Percentiles rank a stretch among this genome's conserved stretches.
phyloP scores from a whole-genome alignment of 2,329 filamentous ascomycete species.

The Cryphonectria nitschkei region DNA sequence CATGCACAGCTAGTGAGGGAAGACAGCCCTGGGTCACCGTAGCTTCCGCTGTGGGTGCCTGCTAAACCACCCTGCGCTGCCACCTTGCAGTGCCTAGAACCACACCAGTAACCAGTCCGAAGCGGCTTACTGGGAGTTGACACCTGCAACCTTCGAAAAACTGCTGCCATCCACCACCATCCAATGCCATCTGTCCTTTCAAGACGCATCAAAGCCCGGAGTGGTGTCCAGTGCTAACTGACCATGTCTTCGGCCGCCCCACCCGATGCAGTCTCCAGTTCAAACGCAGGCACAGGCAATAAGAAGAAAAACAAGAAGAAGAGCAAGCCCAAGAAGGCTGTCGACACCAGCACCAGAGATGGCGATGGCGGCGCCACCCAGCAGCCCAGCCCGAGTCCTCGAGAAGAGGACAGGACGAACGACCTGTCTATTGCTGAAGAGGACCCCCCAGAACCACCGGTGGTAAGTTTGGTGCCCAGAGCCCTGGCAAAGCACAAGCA shows the following conservation, averaged over 20 bases:
- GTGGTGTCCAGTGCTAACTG: constrained; percentile 26
- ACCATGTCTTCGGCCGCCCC: constrained; percentile 31
- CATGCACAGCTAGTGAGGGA: constrained; percentile 1
- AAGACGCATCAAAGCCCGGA: constrained; percentile 22
- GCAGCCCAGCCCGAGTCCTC: constrained; percentile 20
- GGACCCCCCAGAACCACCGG: constrained; percentile 26
- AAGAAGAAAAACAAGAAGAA: constrained; percentile 30
- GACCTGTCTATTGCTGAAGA: constrained; percentile 22
- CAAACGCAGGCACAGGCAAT: constrained; percentile 23
- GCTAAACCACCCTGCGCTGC: constrained; percentile 1
- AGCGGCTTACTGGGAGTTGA: neutral
- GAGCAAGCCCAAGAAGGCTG: constrained; percentile 24
- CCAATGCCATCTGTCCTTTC: constrained; percentile 26
- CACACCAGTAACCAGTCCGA: constrained; percentile 15
- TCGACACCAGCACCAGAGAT: constrained; percentile 20
- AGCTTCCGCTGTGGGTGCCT: constrained; percentile 9
- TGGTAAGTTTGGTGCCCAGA: constrained; percentile 19
- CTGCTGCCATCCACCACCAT: constrained; percentile 2
- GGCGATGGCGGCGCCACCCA: constrained; percentile 13
- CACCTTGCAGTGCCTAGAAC: constrained; percentile 6
- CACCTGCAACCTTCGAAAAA: constrained; percentile 6
- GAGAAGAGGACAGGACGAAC: constrained; percentile 20
- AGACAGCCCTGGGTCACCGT: constrained; percentile 9
- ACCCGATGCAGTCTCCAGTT: constrained; percentile 26
- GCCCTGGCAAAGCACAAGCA: neutral